phyloP scores from a whole-genome alignment of 306 rosid genomes.

The Fragaria iinumae region DNA sequence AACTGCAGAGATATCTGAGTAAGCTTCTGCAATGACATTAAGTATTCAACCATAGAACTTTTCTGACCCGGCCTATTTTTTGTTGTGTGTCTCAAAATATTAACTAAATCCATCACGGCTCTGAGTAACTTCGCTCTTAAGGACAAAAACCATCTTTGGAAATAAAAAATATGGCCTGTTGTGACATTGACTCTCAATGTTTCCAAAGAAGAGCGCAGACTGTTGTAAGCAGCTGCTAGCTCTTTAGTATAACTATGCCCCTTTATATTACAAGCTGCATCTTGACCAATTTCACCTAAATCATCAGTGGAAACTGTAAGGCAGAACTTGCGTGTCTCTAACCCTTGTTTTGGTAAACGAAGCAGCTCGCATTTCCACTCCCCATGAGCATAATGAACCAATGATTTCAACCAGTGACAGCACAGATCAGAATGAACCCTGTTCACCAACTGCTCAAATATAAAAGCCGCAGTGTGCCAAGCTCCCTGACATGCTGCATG shows the following conservation, averaged over 20 bases:
- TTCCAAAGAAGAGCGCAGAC: slow-evolving; percentile 45
- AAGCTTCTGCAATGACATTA: slow-evolving; percentile 28
- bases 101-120: slow-evolving; percentile 34
- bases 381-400: slow-evolving; percentile 45
- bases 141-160: slow-evolving; percentile 65
- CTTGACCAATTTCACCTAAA: slow-evolving; percentile 25
- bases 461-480: slow-evolving; percentile 35
- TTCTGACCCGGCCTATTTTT: slow-evolving; percentile 21
- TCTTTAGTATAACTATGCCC: slow-evolving; percentile 23
- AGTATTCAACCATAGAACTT: slow-evolving; percentile 16
- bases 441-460: slow-evolving; percentile 37
- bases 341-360: slow-evolving; percentile 30
- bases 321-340: slow-evolving; percentile 30
- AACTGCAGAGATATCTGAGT: slow-evolving; percentile 38
- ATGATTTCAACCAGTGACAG: slow-evolving; percentile 46
- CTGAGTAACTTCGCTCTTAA: slow-evolving; percentile 46
- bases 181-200: slow-evolving; percentile 38
- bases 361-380: slow-evolving; percentile 43
- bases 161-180: slow-evolving; percentile 40
- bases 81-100: slow-evolving; percentile 24
- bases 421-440: slow-evolving; percentile 40
- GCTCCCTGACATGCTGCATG: slow-evolving; percentile 55
- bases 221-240: slow-evolving; percentile 41
- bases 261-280: slow-evolving; percentile 11
- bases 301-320: slow-evolving; percentile 8